phyloP scores from a whole-genome alignment of 2,329 filamentous ascomycete genomes.

The Emericellopsis cladophorae region DNA sequence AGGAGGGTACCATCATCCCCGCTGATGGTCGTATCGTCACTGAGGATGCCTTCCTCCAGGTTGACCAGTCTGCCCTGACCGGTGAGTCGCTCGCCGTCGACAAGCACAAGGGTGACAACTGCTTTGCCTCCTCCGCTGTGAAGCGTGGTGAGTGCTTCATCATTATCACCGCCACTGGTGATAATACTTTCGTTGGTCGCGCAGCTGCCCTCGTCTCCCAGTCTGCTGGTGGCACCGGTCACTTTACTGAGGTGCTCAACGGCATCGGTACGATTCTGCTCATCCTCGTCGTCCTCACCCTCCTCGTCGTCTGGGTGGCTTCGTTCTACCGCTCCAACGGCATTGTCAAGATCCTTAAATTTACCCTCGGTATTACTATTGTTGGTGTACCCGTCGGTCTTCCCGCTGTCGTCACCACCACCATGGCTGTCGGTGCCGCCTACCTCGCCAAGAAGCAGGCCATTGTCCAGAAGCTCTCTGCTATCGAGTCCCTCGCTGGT shows the following conservation, averaged over 20 bases:
- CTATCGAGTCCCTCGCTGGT: slow-evolving; percentile 84
- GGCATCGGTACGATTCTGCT: slow-evolving; percentile 73
- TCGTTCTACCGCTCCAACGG: slow-evolving; percentile 79
- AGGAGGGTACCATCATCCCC: slow-evolving; percentile 86
- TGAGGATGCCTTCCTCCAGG: slow-evolving; percentile 73
- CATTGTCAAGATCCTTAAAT: slow-evolving; percentile 69
- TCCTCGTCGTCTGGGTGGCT: slow-evolving; percentile 73
- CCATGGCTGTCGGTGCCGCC: slow-evolving; percentile 86
- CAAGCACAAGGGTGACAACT: slow-evolving; percentile 70
- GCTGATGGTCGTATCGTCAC: slow-evolving; percentile 80
- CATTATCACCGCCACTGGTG: slow-evolving; percentile 72
- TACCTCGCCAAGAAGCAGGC: slow-evolving; percentile 88
- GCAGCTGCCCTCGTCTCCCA: slow-evolving; percentile 76
- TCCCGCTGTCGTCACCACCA: slow-evolving; percentile 84
- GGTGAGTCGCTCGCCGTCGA: slow-evolving; percentile 86
- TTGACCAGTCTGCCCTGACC: slow-evolving; percentile 86
- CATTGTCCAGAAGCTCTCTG: slow-evolving; percentile 84
- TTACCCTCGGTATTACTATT: slow-evolving; percentile 81
- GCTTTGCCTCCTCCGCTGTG: slow-evolving; percentile 76
- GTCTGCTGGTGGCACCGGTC: slow-evolving; percentile 61
- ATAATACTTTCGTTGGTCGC: slow-evolving; percentile 82
- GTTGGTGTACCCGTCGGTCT: slow-evolving; percentile 90
- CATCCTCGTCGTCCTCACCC: slow-evolving; percentile 66
- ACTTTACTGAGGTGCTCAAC: slow-evolving; percentile 87
- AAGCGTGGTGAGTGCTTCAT: slow-evolving; percentile 84